Percentiles rank a stretch among this genome's conserved stretches.
Conservation (phyloP, 2,329 filamentous ascomycete species). For the Pseudofabraea citricarpa region DNA sequence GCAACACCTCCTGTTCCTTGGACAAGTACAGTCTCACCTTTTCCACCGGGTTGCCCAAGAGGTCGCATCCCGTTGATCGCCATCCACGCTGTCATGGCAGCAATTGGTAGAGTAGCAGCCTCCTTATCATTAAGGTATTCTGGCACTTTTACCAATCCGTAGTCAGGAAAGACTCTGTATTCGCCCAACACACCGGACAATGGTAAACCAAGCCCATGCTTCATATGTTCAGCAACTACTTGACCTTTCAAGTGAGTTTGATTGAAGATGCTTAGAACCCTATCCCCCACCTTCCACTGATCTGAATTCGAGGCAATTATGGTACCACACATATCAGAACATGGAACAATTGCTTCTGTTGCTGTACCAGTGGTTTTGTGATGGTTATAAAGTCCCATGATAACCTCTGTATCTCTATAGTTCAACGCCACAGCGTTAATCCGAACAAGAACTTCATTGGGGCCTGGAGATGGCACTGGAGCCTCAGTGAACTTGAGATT, state of each 20-base stretch:
- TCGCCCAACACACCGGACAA: conserved; percentile 52
- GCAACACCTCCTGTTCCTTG: conserved; percentile 52
- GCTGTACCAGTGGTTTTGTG: conserved; percentile 45
- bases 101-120: conserved; percentile 56
- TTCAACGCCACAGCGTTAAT: conserved; percentile 23
- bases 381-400: conserved; percentile 61
- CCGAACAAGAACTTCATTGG: conserved; percentile 37
- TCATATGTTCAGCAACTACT: conserved; percentile 26
- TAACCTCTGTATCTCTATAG: conserved; percentile 24
- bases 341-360: conserved; percentile 48
- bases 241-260: conserved; percentile 36
- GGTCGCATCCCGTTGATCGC: conserved; percentile 56
- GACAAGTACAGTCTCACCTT: conserved; percentile 41
- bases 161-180: conserved; percentile 53
- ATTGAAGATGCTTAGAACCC: conserved; percentile 64
- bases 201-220: conserved; percentile 54
- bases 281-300: conserved; percentile 51
- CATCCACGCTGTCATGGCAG: conserved; percentile 62
- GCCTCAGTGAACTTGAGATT: conserved; percentile 41
- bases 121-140: conserved; percentile 54
- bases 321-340: conserved; percentile 66
- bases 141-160: conserved; percentile 51
- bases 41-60: conserved; percentile 43
- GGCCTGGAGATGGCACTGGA: conserved; percentile 41
- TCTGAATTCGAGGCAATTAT: conserved; percentile 43